These are phyloP conservation scores for Lentinula novae-zelandiae DNA, from an alignment of 1,284 basidiomycete species.

Conservation along the genomic window DNA sequence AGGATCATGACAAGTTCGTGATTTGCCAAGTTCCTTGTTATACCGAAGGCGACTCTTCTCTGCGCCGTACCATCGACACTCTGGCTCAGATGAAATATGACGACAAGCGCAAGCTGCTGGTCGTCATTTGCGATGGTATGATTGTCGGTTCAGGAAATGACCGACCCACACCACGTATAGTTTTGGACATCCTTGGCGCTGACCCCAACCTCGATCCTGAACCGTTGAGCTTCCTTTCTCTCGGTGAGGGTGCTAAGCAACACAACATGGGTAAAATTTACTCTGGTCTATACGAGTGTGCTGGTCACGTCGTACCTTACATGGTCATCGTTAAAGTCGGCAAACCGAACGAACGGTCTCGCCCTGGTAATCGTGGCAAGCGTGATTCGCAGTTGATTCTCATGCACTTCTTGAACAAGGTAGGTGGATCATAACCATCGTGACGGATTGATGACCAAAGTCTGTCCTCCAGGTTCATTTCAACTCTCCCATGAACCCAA, in stretches of 20 bases:
- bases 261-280: slow-evolving; percentile 99
- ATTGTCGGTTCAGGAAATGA: slow-evolving; percentile 97
- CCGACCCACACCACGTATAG: slow-evolving; percentile 88
- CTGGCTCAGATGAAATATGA: slow-evolving; percentile 94
- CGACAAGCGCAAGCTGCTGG: slow-evolving; percentile 94
- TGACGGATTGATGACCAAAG: neutral
- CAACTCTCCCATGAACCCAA: slow-evolving; percentile 92
- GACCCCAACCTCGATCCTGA: slow-evolving; percentile 94
- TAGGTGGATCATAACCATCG: slow-evolving; percentile 23
- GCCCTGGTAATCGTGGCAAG: slow-evolving; percentile 96
- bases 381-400: slow-evolving; percentile 95
- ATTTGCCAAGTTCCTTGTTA: slow-evolving; percentile 99
- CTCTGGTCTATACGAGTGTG: slow-evolving; percentile 91
- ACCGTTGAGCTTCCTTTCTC: slow-evolving; percentile 88
- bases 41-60: slow-evolving; percentile 89
- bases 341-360: slow-evolving; percentile 89
- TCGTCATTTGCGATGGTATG: slow-evolving; percentile 98
- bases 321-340: slow-evolving; percentile 96
- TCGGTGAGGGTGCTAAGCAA: slow-evolving; percentile 94
- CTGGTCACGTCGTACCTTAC: slow-evolving; percentile 96
- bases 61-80: slow-evolving; percentile 91
- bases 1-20: slow-evolving; percentile 98
- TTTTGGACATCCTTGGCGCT: slow-evolving; percentile 93
- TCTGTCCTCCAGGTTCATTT: slow-evolving; percentile 79
- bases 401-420: slow-evolving; percentile 98